Evolutionary conservation across 352 stramenopile genomes (phyloP).

Genomic region (Lagenidium sp.): DNA sequence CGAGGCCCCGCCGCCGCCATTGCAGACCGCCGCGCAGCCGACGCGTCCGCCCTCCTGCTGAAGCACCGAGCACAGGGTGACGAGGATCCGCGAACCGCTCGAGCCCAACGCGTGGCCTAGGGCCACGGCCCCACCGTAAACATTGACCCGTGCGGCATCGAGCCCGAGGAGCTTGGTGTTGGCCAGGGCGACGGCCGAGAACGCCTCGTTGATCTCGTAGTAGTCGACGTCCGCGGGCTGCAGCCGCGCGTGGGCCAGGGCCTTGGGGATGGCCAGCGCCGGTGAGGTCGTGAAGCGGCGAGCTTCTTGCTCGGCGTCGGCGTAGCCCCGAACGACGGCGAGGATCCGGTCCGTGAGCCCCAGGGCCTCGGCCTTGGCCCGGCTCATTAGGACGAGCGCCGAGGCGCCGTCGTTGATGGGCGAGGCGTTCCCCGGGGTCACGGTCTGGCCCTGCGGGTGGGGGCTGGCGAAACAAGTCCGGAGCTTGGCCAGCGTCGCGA

Average conservation of each 20-base stretch:
- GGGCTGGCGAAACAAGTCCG: constrained; percentile 84
- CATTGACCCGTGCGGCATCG: constrained; percentile 87
- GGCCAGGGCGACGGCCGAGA: constrained; percentile 91
- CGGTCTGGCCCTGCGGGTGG: constrained; percentile 52
- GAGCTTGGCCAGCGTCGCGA: constrained; percentile 81
- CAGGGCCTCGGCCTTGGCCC: constrained; percentile 50
- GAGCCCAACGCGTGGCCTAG: constrained; percentile 62
- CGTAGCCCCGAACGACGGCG: constrained; percentile 60
- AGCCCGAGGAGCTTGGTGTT: constrained; percentile 90
- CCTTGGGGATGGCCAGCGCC: constrained; percentile 87
- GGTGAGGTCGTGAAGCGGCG: constrained; percentile 92
- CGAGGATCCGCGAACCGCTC: constrained; percentile 85
- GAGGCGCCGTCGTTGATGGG: constrained; percentile 95
- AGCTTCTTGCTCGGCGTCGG: constrained; percentile 70
- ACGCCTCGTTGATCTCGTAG: constrained; percentile 98
- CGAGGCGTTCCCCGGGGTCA: constrained; percentile 94
- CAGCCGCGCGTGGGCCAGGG: constrained; percentile 67
- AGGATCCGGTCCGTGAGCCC: constrained; percentile 46
- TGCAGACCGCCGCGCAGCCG: constrained; percentile 94
- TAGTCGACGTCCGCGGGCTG: constrained; percentile 87
- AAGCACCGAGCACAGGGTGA: constrained; percentile 89
- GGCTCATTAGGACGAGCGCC: constrained; percentile 91
- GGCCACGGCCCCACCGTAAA: constrained; percentile 83
- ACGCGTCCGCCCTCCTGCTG: constrained; percentile 86
- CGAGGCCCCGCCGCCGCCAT: constrained; percentile 93